A percentile compares a stretch with the other conserved stretches of the same genome.
Conservation (phyloP, 75 land plant species). For the Picea glauca region DNA sequence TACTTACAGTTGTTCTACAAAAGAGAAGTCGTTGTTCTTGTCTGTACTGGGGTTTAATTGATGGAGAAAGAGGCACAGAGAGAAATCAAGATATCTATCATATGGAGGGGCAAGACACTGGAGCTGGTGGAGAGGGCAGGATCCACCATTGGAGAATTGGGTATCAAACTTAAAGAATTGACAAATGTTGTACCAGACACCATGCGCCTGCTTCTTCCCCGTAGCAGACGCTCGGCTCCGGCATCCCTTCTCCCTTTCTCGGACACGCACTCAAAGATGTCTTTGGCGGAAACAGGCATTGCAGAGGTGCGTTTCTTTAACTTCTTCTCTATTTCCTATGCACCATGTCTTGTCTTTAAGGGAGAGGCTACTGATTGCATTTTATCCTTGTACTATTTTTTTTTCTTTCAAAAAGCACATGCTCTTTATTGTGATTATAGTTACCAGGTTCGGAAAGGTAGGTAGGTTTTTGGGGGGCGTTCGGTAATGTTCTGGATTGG, state of each 20-base stretch:
- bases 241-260: slow-evolving; percentile 59
- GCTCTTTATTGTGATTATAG: neutral
- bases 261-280: slow-evolving; percentile 33
- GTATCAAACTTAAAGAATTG: slow-evolving; percentile 44
- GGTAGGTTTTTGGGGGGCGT: too few species aligned
- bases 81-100: slow-evolving; percentile 24
- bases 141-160: slow-evolving; percentile 59
- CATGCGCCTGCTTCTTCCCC: slow-evolving; percentile 63
- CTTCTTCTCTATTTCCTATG: neutral
- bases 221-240: slow-evolving; percentile 23
- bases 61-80: slow-evolving; percentile 16
- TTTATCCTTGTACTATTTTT: neutral
- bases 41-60: neutral
- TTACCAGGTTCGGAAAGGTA: too few species aligned
- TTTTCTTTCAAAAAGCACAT: neutral
- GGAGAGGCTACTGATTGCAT: neutral
- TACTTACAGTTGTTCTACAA: too few species aligned
- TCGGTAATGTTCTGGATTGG: too few species aligned
- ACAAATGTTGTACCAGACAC: slow-evolving; percentile 75
- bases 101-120: slow-evolving; percentile 54
- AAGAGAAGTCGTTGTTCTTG: neutral
- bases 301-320: slow-evolving; percentile 30
- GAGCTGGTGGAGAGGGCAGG: slow-evolving; percentile 26
- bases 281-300: slow-evolving; percentile 41
- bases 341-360: neutral